Base-by-base conservation (phyloP, 2,329 filamentous ascomycete genomes). In the Aspergillus ibericus region DNA sequence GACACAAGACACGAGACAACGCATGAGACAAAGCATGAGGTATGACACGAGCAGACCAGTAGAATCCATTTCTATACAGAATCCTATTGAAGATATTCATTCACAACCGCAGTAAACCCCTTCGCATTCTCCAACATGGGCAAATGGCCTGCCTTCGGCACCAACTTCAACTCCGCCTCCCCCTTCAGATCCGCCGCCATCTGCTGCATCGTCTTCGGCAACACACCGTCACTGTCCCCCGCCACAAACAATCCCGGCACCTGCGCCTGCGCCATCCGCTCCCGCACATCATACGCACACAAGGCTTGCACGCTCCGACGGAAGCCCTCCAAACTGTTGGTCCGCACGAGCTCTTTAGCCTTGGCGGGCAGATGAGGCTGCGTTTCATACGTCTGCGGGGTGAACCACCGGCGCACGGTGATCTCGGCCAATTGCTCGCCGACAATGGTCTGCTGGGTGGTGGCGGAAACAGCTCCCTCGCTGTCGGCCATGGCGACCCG, bases 321-420 rank as follows among this genome's bases (percentile, higher is more conserved):
- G 72, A 95, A 93, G 15, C 88, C 89, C 42, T 83, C 81, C 1
- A 95, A 78, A 63, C 85, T 83, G 71, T 96, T 96, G 13, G 73
- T 77, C 12, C 82, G 81, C 0, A 93, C 88, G 79, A 92, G 89
- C 4, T 85, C 80, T 59, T 84, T 85, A 67, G 93, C 88, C 63
- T 80, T 80, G 20, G 80, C 76, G 2, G 84, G 82, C 72, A 74
- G 67, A 27, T 68, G 82, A 63, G 72, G 72, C 75, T 86, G 72
- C 63, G 75, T 25, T 78, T 78, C 85, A 68, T 92, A 91, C 67
- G 79, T 82, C 42, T 80, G 77, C 8, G 77, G 71, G 6, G 82
- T 81, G 65, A 96, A 93, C 92, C 92, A 96, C 16, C 92, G 81
- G 56, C 83, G 80, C 0, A 91, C 88, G 0, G 92, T 96, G 55